These are phyloP conservation scores for Larix kaempferi DNA, from an alignment of 75 land plant species.

Conservation along the genomic window DNA sequence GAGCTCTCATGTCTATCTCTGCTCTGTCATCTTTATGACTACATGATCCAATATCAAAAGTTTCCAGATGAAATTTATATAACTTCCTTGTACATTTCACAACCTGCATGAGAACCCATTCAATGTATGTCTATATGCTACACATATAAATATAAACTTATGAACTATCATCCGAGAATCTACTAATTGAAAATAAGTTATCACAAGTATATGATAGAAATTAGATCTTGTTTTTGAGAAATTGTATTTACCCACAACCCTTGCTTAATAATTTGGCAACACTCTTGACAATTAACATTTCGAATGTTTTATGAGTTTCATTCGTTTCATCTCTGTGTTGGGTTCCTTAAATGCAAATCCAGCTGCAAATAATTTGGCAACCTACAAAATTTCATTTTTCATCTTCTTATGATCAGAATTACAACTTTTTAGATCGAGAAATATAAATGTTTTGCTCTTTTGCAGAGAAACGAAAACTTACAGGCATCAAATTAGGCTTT, in stretches of 20 bases:
- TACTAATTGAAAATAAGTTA: neutral
- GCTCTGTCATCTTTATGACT: slow-evolving; percentile 9
- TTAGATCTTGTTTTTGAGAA: neutral
- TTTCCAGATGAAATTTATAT: neutral
- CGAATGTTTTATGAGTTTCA: neutral
- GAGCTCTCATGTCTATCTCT: slow-evolving; percentile 24
- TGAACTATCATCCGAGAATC: neutral
- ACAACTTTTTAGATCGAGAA: too few species aligned
- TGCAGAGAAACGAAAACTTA: too few species aligned
- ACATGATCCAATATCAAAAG: slow-evolving; percentile 10
- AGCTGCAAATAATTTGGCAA: too few species aligned
- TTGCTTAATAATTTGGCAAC: neutral
- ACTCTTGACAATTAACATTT: neutral
- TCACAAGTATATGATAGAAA: neutral
- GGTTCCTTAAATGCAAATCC: too few species aligned
- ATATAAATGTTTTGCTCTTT: too few species aligned
- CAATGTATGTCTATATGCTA: neutral
- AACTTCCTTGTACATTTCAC: neutral
- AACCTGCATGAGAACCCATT: neutral
- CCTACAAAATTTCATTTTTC: too few species aligned
- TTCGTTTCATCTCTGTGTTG: too few species aligned
- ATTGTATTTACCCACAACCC: neutral
- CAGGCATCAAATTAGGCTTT: too few species aligned
- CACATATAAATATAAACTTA: neutral
- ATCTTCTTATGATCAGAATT: too few species aligned